A percentile compares a stretch with the other conserved stretches of the same genome.
Conservation (phyloP, 2,329 filamentous ascomycete species). For the Colletotrichum navitas region DNA sequence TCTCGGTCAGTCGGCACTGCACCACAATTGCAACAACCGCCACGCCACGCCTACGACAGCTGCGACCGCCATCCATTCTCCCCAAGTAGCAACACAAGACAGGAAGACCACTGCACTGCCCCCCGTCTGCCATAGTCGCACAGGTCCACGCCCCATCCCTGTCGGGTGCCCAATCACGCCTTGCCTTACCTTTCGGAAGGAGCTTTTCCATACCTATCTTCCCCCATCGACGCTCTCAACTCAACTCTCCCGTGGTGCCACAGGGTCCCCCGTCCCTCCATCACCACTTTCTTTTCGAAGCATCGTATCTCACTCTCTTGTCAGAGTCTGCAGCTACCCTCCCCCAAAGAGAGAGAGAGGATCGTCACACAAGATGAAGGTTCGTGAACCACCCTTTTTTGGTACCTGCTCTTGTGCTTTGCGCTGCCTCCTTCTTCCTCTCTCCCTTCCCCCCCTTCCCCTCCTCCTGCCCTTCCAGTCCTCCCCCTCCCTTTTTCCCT, state of each 20-base stretch:
- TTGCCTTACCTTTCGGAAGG: constrained; percentile 9
- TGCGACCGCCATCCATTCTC: constrained; percentile 3
- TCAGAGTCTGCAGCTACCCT: constrained; percentile 19
- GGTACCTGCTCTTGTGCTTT: constrained; percentile 13
- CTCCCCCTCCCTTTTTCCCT: constrained; percentile 1
- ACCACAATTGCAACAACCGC: background rate
- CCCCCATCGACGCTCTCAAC: constrained; percentile 13
- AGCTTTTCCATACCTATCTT: constrained; percentile 23
- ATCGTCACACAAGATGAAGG: constrained; percentile 44
- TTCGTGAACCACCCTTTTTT: constrained; percentile 36
- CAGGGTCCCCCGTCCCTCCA: constrained; percentile 19
- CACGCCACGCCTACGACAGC: background rate
- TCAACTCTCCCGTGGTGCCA: constrained; percentile 29
- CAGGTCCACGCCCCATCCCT: constrained; percentile 27
- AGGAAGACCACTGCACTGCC: background rate
- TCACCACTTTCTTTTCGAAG: constrained; percentile 29
- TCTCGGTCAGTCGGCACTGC: constrained; percentile 30
- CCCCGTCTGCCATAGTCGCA: background rate
- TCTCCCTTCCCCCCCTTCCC: constrained; percentile 8
- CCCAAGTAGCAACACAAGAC: constrained; percentile 6
- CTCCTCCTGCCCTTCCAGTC: constrained; percentile 21
- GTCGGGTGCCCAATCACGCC: constrained; percentile 29
- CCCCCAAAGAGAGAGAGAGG: constrained; percentile 17
- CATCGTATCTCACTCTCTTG: constrained; percentile 20
- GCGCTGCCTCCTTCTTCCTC: background rate